phyloP scores from a whole-genome alignment of 1,139 yeast species.

The Sugiyamaella xylanicola region DNA sequence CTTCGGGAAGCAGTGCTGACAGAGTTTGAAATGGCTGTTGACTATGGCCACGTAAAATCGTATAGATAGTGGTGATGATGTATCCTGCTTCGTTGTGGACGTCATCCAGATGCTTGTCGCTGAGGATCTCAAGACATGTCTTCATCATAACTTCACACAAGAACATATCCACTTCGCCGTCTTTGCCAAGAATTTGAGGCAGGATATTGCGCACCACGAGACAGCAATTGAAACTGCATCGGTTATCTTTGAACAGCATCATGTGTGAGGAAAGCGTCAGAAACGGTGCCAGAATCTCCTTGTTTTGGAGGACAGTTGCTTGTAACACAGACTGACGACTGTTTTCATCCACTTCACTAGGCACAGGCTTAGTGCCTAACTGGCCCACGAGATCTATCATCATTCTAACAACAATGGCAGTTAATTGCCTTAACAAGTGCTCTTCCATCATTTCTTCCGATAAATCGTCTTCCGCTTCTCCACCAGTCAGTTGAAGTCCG shows the following conservation, averaged over 20 bases:
- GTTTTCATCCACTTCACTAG: conserved; percentile 27
- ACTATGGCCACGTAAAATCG: conserved; percentile 65
- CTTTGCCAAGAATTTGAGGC: conserved; percentile 64
- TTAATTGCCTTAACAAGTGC: conserved; percentile 85
- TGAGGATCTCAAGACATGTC: conserved; percentile 59
- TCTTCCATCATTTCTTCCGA: conserved; percentile 99
- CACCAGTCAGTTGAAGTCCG: conserved; percentile 70
- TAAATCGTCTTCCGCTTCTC: conserved; percentile 61
- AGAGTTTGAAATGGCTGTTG: conserved; percentile 47
- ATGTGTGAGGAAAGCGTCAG: conserved; percentile 74
- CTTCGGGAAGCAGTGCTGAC: conserved; percentile 44
- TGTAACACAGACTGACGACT: conserved; percentile 51
- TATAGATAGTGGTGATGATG: conserved; percentile 77
- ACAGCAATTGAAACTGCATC: conserved; percentile 89
- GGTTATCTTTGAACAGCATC: conserved; percentile 80
- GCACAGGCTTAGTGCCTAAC: conserved; percentile 31
- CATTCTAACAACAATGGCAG: conserved; percentile 89
- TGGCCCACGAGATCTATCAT: conserved; percentile 90
- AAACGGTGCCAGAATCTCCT: conserved; percentile 75
- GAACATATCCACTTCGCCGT: conserved; percentile 77
- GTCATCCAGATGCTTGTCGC: conserved; percentile 79
- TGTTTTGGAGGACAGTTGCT: conserved; percentile 63
- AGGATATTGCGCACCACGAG: conserved; percentile 73
- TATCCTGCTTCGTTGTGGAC: conserved; percentile 91
- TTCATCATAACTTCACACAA: conserved; percentile 57